Percentiles rank a stretch among this genome's conserved stretches.
These are phyloP conservation scores for Pulicaria dysenterica DNA, from an alignment of 129 eudicot species.

Conservation along the genomic window DNA sequence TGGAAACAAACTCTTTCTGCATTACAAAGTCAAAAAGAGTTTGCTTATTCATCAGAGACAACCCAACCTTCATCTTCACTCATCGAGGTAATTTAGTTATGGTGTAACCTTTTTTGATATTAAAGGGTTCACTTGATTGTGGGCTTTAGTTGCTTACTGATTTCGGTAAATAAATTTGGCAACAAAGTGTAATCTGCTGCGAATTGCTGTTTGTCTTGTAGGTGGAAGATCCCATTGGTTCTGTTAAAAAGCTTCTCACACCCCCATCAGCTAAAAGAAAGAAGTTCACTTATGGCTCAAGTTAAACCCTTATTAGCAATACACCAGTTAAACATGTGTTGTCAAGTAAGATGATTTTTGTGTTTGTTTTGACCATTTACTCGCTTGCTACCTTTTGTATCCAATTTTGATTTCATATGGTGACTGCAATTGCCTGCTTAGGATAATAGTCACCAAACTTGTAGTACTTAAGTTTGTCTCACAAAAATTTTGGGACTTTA, in stretches of 20 bases:
- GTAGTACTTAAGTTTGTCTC: constrained; percentile 6
- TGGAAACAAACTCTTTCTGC: constrained; percentile 84
- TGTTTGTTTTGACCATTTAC: constrained; percentile 7
- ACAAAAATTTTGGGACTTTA: constrained; percentile 17
- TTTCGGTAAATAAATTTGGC: background rate
- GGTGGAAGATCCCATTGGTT: constrained; percentile 91
- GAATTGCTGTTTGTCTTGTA: constrained; percentile 31
- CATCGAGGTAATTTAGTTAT: constrained; percentile 58
- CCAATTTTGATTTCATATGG: constrained; percentile 34
- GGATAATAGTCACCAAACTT: constrained; percentile 15
- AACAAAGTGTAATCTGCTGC: background rate
- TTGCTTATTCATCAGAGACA: constrained; percentile 39
- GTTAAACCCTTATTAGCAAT: constrained; percentile 31
- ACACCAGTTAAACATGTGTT: background rate
- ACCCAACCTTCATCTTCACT: constrained; percentile 60
- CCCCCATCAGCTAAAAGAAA: constrained; percentile 64
- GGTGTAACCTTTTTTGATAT: background rate
- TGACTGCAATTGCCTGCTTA: constrained; percentile 8
- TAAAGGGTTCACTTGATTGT: too few relatives aligned
- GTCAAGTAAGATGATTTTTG: constrained; percentile 17
- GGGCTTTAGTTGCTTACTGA: background rate
- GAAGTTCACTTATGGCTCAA: constrained; percentile 47
- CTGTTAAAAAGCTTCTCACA: constrained; percentile 66
- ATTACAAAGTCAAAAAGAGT: constrained; percentile 62
- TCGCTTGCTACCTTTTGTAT: constrained; percentile 23